These are phyloP conservation scores for Thalassia testudinum DNA, from an alignment of 116 monocot genomes.

Conservation along the genomic window DNA sequence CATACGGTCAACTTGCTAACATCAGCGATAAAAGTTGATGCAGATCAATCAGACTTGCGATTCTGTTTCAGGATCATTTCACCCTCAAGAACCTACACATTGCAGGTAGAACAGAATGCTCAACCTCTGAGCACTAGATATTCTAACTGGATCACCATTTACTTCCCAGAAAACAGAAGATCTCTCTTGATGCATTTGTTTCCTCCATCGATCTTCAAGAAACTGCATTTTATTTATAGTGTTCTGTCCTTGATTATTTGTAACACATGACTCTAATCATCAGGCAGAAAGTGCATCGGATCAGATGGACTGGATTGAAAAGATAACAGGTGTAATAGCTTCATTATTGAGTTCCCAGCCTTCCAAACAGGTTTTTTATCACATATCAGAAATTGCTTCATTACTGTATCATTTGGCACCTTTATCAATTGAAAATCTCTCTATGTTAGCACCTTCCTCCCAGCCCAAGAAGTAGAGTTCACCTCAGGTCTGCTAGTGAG, in stretches of 20 bases:
- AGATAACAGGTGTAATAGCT: conserved; percentile 98
- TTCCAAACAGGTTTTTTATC: conserved; percentile 67
- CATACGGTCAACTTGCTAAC: conserved; percentile 97
- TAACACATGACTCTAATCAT: no score
- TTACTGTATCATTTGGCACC: not conserved
- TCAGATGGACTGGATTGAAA: conserved; percentile 99
- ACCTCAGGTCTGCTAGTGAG: conserved; percentile 60
- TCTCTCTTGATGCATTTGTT: no score
- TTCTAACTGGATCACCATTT: no score
- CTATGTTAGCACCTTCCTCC: conserved; percentile 24
- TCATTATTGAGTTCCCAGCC: conserved; percentile 94
- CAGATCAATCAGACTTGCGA: conserved; percentile 93
- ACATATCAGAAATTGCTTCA: no score
- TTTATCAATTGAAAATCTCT: not conserved
- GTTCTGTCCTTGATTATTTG: no score
- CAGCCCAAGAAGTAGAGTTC: conserved; percentile 52
- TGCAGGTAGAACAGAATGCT: no score
- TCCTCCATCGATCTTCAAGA: no score
- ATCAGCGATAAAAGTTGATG: conserved; percentile 96
- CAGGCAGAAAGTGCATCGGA: conserved; percentile 97
- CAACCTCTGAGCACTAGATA: no score
- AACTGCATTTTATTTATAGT: no score
- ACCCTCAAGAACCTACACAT: conserved; percentile 87
- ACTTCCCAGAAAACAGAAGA: no score
- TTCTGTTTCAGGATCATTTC: conserved; percentile 99